Evolutionary conservation across 2,329 filamentous ascomycete species (phyloP), one percentile per base, ranked within the genome.

Genomic region (Calycina marina): DNA sequence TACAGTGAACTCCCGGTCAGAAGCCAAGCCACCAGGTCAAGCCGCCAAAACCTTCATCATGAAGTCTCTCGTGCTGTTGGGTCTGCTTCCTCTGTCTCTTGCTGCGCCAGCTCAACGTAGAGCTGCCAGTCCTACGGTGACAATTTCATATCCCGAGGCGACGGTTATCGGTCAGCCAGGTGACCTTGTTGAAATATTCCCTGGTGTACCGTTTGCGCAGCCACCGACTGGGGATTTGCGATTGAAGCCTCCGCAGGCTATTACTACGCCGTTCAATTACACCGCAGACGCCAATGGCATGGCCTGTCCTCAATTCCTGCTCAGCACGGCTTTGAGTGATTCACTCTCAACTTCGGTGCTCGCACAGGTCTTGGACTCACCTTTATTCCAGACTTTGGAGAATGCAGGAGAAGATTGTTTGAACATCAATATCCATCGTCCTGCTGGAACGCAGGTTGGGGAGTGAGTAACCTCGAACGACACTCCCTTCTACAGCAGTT

Each of bases 201-300:
- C 20, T 27, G 79, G 75, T 14, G 82, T 90, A 35, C 81, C 80
- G 3, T 90, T 74, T 47, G 79, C 80, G 2, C 61, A 81, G 39
- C 66, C 78, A 2, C 81, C 81, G 0, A 62, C 68, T 0, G 78
- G 76, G 0, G 51, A 61, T 3, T 59, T 83, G 14, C 72, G 82
- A 11, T 65, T 90, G 18, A 75, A 68, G 48, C 75, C 77, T 5
- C 82, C 82, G 1, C 64, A 72, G 47, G 60, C 65, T 5, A 56
- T 81, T 11, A 69, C 62, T 5, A 55, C 59, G 4, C 45, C 62
- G 1, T 78, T 77, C 1, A 73, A 61, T 0, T 60, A 78, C 22
- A 62, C 72, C 24, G 77, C 73, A 0, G 73, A 68, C 0, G 65
- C 63, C 0, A 44, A 53, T 12, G 65, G 75, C 0, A 64, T 62